Evolutionary conservation across 169 alveolate species (phyloP).

Genomic region (Plasmodium fragile): DNA sequence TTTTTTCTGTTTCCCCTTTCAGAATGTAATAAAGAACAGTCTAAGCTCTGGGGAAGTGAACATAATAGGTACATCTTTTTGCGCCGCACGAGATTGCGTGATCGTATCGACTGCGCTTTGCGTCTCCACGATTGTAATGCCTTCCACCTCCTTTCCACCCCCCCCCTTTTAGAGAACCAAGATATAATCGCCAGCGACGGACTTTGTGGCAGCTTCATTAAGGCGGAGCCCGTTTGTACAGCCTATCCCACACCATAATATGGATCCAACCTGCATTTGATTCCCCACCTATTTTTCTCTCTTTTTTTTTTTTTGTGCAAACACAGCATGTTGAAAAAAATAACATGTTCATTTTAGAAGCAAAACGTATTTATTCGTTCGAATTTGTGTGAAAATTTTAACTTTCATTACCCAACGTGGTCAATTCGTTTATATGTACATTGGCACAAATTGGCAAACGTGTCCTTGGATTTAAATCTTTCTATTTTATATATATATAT

Average conservation of each 20-base stretch:
- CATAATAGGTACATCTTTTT: conserved; percentile 58
- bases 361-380: neutral
- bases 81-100: neutral
- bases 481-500: no score
- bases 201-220: conserved; percentile 11
- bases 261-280: neutral
- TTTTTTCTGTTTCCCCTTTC: conserved; percentile 7
- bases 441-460: neutral
- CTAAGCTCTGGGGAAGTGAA: conserved; percentile 21
- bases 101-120: neutral
- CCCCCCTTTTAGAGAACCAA: conserved; percentile 66
- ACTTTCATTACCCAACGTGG: neutral
- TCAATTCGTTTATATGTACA: neutral
- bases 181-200: conserved; percentile 73
- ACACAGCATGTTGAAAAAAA: conserved; percentile 18
- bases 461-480: neutral
- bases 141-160: neutral
- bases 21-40: conserved; percentile 55
- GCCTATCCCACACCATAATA: neutral
- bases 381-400: neutral
- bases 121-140: neutral
- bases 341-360: neutral
- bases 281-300: neutral
- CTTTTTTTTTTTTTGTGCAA: conserved; percentile 3
- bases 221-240: conserved; percentile 40